Percentiles rank a stretch among this genome's conserved stretches.
Conservation (phyloP, 2,329 filamentous ascomycete genomes). For the Fusarium metavorans region DNA sequence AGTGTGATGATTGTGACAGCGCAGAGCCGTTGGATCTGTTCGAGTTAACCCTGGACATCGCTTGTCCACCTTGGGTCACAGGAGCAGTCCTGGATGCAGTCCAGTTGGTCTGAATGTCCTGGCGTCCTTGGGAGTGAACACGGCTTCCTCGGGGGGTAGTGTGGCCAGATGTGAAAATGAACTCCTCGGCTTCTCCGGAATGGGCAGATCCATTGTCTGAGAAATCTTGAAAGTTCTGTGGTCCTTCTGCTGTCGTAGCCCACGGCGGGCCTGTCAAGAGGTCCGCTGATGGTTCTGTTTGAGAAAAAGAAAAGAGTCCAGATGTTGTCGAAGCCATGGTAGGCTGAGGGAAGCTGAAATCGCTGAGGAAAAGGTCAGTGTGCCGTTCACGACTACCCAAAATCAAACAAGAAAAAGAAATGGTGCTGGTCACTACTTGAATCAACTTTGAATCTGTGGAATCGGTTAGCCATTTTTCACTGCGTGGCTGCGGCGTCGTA, state of each 20-base stretch:
- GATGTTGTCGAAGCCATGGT: constrained; percentile 61
- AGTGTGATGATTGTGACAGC: constrained; percentile 62
- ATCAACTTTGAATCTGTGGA: constrained; percentile 69
- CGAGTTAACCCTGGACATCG: constrained; percentile 55
- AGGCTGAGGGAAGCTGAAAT: constrained; percentile 67
- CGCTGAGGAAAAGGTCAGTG: constrained; percentile 68
- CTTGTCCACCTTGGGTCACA: constrained; percentile 50
- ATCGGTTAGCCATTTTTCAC: constrained; percentile 41
- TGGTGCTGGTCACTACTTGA: constrained; percentile 50
- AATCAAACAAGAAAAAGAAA: constrained; percentile 48
- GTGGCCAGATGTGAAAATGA: constrained; percentile 66
- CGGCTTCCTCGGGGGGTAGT: constrained; percentile 64
- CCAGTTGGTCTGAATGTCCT: constrained; percentile 64
- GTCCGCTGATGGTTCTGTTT: constrained; percentile 70
- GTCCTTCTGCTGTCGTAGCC: constrained; percentile 68
- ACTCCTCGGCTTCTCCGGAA: constrained; percentile 67
- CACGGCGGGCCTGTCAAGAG: constrained; percentile 66
- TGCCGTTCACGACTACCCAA: constrained; percentile 62
- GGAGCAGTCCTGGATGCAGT: constrained; percentile 52
- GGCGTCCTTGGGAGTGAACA: constrained; percentile 54
- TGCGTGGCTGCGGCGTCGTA: constrained; percentile 26
- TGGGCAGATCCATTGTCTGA: constrained; percentile 63
- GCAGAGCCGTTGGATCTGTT: constrained; percentile 57
- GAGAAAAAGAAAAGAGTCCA: constrained; percentile 69
- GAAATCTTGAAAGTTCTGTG: constrained; percentile 70